Conservation (phyloP, 257 asterid genomes). For the Knoxia roxburghii region DNA sequence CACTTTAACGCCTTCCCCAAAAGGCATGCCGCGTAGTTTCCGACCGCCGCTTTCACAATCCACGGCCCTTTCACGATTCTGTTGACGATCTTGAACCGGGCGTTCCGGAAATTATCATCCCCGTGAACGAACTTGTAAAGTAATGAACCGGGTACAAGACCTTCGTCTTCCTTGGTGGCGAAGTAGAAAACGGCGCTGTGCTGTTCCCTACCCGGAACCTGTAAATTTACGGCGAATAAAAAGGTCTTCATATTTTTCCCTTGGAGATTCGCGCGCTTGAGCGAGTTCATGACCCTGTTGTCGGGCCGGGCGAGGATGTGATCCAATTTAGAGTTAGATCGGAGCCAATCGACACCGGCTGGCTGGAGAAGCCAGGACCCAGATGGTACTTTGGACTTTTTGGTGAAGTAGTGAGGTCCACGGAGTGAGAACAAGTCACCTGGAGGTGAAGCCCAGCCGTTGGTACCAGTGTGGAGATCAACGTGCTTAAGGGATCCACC, state of each 20-base stretch:
- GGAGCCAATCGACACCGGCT: conserved; percentile 94
- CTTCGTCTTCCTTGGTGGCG: conserved; percentile 48
- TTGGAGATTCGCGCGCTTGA: conserved; percentile 30
- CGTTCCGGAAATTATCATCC: conserved; percentile 56
- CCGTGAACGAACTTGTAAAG: conserved; percentile 69
- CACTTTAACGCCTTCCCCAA: conserved; percentile 82
- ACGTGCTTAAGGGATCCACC: conserved; percentile 75
- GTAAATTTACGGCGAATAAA: conserved; percentile 68
- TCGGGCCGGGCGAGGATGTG: conserved; percentile 78
- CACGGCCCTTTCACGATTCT: conserved; percentile 89
- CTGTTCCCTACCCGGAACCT: conserved; percentile 85
- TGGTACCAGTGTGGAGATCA: conserved; percentile 60
- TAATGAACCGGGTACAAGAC: conserved; percentile 46
- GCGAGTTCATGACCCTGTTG: conserved; percentile 59
- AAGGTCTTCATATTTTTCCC: conserved; percentile 47
- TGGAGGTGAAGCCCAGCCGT: conserved; percentile 97
- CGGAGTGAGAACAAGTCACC: conserved; percentile 72
- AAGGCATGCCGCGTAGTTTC: conserved; percentile 80
- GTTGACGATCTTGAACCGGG: conserved; percentile 81
- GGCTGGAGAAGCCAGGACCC: conserved; percentile 68
- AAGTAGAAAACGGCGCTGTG: conserved; percentile 88
- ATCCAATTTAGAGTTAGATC: conserved; percentile 73
- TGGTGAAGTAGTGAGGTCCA: conserved; percentile 60
- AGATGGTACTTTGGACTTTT: conserved; percentile 52
- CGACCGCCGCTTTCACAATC: conserved; percentile 87